phyloP scores from a whole-genome alignment of 495 filamentous ascomycete genomes.

The Tuber melanosporum region DNA sequence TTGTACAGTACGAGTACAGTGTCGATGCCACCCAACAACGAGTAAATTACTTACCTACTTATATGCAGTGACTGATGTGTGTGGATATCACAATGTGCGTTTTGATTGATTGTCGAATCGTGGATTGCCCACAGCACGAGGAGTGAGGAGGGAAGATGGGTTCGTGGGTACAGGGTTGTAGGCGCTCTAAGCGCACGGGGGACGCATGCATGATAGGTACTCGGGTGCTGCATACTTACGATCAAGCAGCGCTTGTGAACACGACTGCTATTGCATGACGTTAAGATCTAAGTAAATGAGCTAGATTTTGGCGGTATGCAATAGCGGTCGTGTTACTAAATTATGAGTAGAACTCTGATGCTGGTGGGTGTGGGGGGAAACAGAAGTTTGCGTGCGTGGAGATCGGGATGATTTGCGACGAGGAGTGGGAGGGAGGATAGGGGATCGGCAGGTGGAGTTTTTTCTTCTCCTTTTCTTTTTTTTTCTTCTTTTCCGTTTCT shows the following conservation, averaged over 20 bases:
- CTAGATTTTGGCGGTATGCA: too few species aligned
- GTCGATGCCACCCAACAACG: background rate
- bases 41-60: background rate
- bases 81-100: background rate
- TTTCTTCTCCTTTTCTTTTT: background rate
- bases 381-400: background rate
- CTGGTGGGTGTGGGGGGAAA: background rate
- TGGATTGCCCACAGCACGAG: background rate
- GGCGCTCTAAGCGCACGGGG: background rate
- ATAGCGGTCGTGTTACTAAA: too few species aligned
- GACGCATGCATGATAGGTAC: background rate
- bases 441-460: background rate
- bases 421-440: background rate
- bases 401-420: background rate
- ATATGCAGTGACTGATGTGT: background rate
- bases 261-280: too few species aligned
- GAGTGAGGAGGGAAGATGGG: background rate
- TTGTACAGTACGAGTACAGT: background rate
- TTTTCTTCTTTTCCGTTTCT: background rate
- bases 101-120: background rate
- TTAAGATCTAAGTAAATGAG: too few species aligned
- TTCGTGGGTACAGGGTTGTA: background rate
- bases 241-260: too few species aligned
- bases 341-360: background rate
- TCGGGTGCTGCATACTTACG: too few species aligned